Conservation (phyloP, 2,329 filamentous ascomycete species). For the Pseudopyrenochaeta lycopersici region DNA sequence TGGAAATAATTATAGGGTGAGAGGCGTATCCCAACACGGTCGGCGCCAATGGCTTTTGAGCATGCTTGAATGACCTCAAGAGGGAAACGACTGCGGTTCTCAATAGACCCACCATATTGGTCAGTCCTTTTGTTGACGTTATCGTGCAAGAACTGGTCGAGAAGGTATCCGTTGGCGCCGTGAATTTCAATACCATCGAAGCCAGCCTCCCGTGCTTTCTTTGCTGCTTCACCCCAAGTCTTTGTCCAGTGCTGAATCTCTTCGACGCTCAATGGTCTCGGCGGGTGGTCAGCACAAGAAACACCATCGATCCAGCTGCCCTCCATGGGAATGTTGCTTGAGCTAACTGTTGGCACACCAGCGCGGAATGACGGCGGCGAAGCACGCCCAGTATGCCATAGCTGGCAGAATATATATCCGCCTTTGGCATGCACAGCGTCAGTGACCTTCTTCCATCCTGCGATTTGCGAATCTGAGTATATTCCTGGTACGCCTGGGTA, state of each 20-base stretch:
- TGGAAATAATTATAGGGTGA: constrained; percentile 50
- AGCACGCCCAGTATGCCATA: constrained; percentile 59
- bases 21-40: constrained; percentile 44
- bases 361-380: constrained; percentile 52
- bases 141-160: constrained; percentile 63
- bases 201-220: constrained; percentile 47
- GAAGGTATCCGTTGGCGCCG: constrained; percentile 56
- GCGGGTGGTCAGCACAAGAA: constrained; percentile 46
- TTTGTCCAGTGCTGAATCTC: constrained; percentile 51
- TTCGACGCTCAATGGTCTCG: constrained; percentile 46
- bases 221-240: constrained; percentile 52
- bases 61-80: constrained; percentile 60
- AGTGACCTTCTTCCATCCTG: constrained; percentile 61
- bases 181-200: constrained; percentile 54
- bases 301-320: constrained; percentile 52
- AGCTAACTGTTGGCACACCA: constrained; percentile 46
- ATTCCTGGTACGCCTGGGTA: constrained; percentile 46
- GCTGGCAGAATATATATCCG: constrained; percentile 57
- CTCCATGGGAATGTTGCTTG: constrained; percentile 53
- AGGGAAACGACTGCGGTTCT: constrained; percentile 64
- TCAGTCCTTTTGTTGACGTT: constrained; percentile 61
- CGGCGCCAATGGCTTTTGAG: constrained; percentile 43
- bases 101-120: constrained; percentile 60
- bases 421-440: constrained; percentile 62
- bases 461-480: constrained; percentile 53